Evolutionary conservation across 2,329 filamentous ascomycete species (phyloP), one percentile per base, ranked within the genome.

Genomic region (Intubia oerlemansii): DNA sequence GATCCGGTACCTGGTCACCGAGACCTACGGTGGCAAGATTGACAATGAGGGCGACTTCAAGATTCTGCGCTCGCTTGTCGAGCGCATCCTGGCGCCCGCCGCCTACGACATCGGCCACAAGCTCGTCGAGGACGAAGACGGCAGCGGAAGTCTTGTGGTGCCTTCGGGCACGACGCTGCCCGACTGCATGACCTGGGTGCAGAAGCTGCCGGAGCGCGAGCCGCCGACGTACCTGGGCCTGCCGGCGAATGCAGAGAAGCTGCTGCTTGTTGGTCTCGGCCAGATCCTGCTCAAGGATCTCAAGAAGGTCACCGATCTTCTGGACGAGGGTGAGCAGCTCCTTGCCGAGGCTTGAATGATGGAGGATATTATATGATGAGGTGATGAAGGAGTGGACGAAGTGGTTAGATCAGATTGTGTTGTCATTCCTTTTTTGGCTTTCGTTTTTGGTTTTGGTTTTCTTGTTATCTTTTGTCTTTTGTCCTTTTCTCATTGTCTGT

Each of bases 321-420:
- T 98, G 44, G 85, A 98, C 50, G 88, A 98, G 49, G 82, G 81
- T 2, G 88, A 98, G n/a, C n/a, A n/a, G n/a, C n/a, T n/a, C n/a
- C n/a, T n/a, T n/a, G n/a, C n/a, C n/a, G n/a, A n/a, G n/a, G n/a
- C n/a, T n/a, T n/a, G n/a, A n/a, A n/a, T n/a, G n/a, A n/a, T n/a
- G n/a, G n/a, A n/a, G n/a, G n/a, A n/a, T n/a, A n/a, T n/a, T n/a
- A n/a, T n/a, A n/a, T n/a, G n/a, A n/a, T n/a, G n/a, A n/a, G n/a
- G n/a, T n/a, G n/a, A n/a, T n/a, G n/a, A n/a, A n/a, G n/a, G n/a
- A n/a, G n/a, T n/a, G n/a, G n/a, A n/a, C n/a, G n/a, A n/a, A n/a
- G n/a, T n/a, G n/a, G n/a, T n/a, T n/a, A n/a, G n/a, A n/a, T n/a
- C n/a, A n/a, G n/a, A n/a, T n/a, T n/a, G n/a, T n/a, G n/a, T n/a